phyloP scores from a whole-genome alignment of 1,284 basidiomycete species.

The Moesziomyces sp. region DNA sequence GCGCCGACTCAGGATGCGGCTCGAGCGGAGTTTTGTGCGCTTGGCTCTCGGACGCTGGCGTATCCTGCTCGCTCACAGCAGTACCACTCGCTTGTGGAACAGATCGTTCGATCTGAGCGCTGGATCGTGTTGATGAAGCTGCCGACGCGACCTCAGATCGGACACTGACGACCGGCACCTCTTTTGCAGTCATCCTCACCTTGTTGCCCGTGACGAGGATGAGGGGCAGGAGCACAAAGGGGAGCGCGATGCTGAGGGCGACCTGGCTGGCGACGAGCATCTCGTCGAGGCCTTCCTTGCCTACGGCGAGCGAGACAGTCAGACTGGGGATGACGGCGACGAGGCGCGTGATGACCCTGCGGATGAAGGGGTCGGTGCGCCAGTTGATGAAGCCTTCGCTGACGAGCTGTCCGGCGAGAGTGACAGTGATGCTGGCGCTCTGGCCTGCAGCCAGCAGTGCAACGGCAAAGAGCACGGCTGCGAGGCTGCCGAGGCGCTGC shows the following conservation, averaged over 20 bases:
- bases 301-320: constrained; percentile 80
- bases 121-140: constrained; percentile 15
- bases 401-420: constrained; percentile 89
- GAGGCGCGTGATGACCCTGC: constrained; percentile 83
- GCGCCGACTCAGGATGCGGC: too few relatives aligned
- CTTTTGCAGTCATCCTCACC: constrained; percentile 43
- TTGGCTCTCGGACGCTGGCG: too few relatives aligned
- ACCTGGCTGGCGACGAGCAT: constrained; percentile 91
- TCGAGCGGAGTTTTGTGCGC: background rate
- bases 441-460: constrained; percentile 78
- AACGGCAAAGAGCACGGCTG: constrained; percentile 63
- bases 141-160: background rate
- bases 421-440: constrained; percentile 91
- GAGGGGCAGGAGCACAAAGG: constrained; percentile 71
- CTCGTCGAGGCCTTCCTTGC: constrained; percentile 79
- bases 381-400: constrained; percentile 93
- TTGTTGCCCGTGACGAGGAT: constrained; percentile 56
- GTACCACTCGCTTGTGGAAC: too few relatives aligned
- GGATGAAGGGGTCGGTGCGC: constrained; percentile 82
- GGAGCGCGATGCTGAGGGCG: constrained; percentile 84
- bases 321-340: constrained; percentile 89
- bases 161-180: constrained; percentile 1
- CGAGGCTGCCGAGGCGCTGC: constrained; percentile 41
- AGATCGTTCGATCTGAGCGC: constrained; percentile 1
- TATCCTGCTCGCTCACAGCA: too few relatives aligned